Conservation (phyloP, 2,329 filamentous ascomycete species). For the Diaporthe sp. region DNA sequence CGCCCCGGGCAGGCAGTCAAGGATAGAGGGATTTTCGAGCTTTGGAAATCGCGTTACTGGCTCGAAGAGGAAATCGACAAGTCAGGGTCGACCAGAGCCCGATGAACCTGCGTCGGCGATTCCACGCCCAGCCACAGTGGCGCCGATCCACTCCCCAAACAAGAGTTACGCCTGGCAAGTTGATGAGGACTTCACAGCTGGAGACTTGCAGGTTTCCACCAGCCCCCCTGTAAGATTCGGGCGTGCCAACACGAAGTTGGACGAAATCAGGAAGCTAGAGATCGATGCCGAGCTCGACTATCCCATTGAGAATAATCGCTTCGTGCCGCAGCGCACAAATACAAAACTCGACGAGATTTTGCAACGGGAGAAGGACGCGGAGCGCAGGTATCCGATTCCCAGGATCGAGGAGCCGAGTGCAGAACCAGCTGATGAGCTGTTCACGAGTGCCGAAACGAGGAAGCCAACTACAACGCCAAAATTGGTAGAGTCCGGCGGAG, state of each 20-base stretch:
- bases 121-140: slow-evolving; percentile 38
- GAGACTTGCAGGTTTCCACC: slow-evolving; percentile 64
- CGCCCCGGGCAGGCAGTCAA: slow-evolving; percentile 1
- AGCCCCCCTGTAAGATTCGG: slow-evolving; percentile 62
- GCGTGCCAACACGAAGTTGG: slow-evolving; percentile 48
- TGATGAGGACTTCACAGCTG: slow-evolving; percentile 67
- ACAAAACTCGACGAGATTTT: slow-evolving; percentile 36
- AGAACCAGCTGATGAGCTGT: neutral
- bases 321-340: slow-evolving; percentile 32
- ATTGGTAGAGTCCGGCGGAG: neutral
- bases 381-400: slow-evolving; percentile 11
- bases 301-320: slow-evolving; percentile 7
- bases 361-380: slow-evolving; percentile 31
- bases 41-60: slow-evolving; percentile 20
- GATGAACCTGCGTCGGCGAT: slow-evolving; percentile 36
- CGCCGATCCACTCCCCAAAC: slow-evolving; percentile 52
- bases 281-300: slow-evolving; percentile 41
- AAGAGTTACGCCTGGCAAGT: slow-evolving; percentile 67
- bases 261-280: slow-evolving; percentile 49
- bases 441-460: neutral
- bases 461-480: neutral
- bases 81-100: neutral
- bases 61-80: slow-evolving; percentile 1
- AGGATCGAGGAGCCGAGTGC: slow-evolving; percentile 3
- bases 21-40: slow-evolving; percentile 21